These are phyloP conservation scores for Antitrichia curtipendula DNA, from an alignment of 225 moss, liverwort and hornwort species.

Conservation along the genomic window DNA sequence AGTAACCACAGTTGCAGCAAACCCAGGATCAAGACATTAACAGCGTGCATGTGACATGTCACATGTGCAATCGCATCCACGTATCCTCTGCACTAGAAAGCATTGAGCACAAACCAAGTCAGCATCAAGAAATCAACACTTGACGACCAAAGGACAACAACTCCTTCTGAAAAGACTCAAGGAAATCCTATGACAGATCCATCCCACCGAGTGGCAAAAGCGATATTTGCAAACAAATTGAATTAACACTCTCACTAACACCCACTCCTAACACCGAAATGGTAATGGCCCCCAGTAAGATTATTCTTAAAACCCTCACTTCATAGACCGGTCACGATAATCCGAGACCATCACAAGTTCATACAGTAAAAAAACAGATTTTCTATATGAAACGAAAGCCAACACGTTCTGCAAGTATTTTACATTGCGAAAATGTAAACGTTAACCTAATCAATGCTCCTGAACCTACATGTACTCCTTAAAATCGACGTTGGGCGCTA, in stretches of 20 bases:
- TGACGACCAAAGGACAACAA: not conserved
- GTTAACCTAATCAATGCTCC: not conserved
- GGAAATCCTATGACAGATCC: not conserved
- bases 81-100: not conserved
- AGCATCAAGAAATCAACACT: not conserved
- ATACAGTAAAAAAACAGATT: not conserved
- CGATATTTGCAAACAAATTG: not conserved
- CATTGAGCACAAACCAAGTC: not conserved
- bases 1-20: not conserved
- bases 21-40: not conserved
- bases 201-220: not conserved
- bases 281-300: not conserved
- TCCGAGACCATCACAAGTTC: not conserved
- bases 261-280: not conserved
- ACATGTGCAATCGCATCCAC: constrained; percentile 1
- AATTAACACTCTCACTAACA: not conserved
- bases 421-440: not conserved
- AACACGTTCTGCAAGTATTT: not conserved
- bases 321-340: not conserved
- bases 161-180: not conserved
- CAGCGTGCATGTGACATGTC: not conserved
- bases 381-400: not conserved
- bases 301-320: not conserved
- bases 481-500: not conserved
- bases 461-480: not conserved